These are phyloP conservation scores for Nymphaea colorata DNA, from an alignment of 164 flowering plant species.

Conservation along the genomic window DNA sequence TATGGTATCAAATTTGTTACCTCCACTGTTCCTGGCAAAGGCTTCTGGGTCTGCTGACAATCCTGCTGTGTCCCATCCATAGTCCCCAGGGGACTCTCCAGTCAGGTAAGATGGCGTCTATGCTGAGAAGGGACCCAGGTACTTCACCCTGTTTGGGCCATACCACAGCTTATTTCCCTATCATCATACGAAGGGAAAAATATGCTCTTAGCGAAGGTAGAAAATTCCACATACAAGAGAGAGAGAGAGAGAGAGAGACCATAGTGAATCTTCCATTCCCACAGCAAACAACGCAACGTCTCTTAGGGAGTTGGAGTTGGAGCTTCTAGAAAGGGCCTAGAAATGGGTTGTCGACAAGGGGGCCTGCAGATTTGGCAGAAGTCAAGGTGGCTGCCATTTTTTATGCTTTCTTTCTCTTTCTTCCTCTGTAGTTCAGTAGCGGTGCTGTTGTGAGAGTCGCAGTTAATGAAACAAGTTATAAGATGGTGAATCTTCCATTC, in stretches of 20 bases:
- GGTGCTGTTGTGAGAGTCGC: neutral
- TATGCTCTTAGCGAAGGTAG: too few species aligned
- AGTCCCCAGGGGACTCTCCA: conserved; percentile 94
- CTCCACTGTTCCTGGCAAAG: conserved; percentile 69
- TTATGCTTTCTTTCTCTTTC: neutral
- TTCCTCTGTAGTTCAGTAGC: neutral
- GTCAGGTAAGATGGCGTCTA: conserved; percentile 87
- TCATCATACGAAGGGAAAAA: conserved; percentile 2
- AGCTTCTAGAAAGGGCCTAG: conserved; percentile 74
- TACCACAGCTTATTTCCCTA: conserved; percentile 74
- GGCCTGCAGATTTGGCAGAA: conserved; percentile 20
- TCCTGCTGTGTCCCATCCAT: conserved; percentile 97
- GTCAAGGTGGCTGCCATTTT: conserved; percentile 37
- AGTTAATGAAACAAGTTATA: conserved; percentile 4
- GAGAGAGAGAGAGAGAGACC: conserved; percentile 26
- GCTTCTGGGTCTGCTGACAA: conserved; percentile 93
- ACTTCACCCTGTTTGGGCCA: conserved; percentile 91
- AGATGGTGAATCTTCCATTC: too few species aligned
- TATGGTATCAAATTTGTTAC: too few species aligned
- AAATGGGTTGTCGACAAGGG: conserved; percentile 53
- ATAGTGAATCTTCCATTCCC: conserved; percentile 59
- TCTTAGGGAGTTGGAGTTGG: conserved; percentile 41
- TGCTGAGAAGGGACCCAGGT: conserved; percentile 93
- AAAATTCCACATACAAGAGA: neutral
- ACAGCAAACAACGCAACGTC: conserved; percentile 55